phyloP scores from a whole-genome alignment of 2,329 filamentous ascomycete genomes.

The Cercospora sp. region DNA sequence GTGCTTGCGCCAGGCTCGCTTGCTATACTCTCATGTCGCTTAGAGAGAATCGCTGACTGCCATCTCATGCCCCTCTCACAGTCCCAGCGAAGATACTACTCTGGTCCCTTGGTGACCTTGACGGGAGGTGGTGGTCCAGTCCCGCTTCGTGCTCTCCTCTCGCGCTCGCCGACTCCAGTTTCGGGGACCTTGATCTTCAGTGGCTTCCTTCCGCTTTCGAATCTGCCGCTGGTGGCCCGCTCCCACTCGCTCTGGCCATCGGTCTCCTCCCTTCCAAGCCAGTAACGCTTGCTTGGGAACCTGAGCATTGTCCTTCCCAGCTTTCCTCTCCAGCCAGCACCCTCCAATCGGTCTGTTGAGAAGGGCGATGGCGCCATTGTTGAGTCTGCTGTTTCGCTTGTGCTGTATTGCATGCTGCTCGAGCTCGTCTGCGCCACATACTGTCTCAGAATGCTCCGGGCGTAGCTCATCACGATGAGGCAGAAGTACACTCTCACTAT shows the following conservation, averaged over 20 bases:
- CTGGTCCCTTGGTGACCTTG: constrained; percentile 21
- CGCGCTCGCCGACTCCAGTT: constrained; percentile 56
- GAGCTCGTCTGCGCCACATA: constrained; percentile 52
- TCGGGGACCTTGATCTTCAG: constrained; percentile 44
- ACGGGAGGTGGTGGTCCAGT: constrained; percentile 53
- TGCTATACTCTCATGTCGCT: background rate
- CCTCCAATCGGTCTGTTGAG: constrained; percentile 66
- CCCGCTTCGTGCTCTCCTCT: constrained; percentile 61
- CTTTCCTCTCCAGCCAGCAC: constrained; percentile 75
- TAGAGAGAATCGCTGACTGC: background rate
- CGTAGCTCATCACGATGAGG: constrained; percentile 79
- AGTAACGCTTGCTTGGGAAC: constrained; percentile 69
- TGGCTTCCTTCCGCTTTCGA: constrained; percentile 48
- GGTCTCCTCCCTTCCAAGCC: constrained; percentile 67
- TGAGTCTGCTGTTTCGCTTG: constrained; percentile 46
- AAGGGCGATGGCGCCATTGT: constrained; percentile 67
- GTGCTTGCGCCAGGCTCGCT: background rate
- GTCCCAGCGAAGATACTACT: constrained; percentile 14
- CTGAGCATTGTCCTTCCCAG: constrained; percentile 77
- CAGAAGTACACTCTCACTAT: constrained; percentile 79
- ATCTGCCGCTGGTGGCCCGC: constrained; percentile 61
- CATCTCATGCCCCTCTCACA: constrained; percentile 1
- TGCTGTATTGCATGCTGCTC: constrained; percentile 30
- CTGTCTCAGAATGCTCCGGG: constrained; percentile 71
- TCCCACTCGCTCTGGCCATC: constrained; percentile 67